A percentile compares a stretch with the other conserved stretches of the same genome.
phyloP scores from a whole-genome alignment of 2,329 filamentous ascomycete genomes.

The Microcera coccophila region DNA sequence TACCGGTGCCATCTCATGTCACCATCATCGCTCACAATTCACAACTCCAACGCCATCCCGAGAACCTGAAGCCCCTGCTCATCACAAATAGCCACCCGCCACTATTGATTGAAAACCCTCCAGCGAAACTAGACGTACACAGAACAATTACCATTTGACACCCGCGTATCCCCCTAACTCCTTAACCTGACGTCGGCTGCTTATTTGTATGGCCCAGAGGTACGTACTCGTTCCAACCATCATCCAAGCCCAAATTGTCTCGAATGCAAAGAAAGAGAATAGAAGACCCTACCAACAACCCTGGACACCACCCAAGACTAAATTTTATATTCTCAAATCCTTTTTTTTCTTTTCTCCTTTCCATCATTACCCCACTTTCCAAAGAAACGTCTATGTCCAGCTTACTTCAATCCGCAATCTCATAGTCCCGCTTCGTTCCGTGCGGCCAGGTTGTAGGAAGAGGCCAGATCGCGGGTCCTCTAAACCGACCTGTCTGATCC shows the following conservation, averaged over 20 bases:
- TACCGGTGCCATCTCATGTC: no score
- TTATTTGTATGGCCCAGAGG: neutral
- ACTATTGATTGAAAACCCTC: neutral
- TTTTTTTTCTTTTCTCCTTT: neutral
- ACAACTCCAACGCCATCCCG: neutral
- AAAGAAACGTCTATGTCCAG: conserved; percentile 6
- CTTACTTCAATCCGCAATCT: neutral
- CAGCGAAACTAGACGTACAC: neutral
- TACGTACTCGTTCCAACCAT: conserved; percentile 16
- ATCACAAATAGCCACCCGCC: neutral
- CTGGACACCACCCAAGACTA: conserved; percentile 12
- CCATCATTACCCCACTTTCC: conserved; percentile 12
- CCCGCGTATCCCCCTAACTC: neutral
- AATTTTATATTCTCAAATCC: conserved; percentile 6
- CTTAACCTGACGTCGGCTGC: neutral
- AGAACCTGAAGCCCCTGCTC: neutral
- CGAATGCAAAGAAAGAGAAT: conserved; percentile 14
- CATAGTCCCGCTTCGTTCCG: neutral
- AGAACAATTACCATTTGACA: neutral
- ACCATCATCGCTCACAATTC: neutral
- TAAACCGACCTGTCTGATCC: conserved; percentile 9
- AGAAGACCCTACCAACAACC: no score
- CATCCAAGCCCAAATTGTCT: conserved; percentile 14
- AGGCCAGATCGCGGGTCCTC: neutral
- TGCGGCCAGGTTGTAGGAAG: no score